Evolutionary conservation across 257 asterid species (phyloP), one percentile per base, ranked within the genome.

Genomic region (Primulina tabacum): DNA sequence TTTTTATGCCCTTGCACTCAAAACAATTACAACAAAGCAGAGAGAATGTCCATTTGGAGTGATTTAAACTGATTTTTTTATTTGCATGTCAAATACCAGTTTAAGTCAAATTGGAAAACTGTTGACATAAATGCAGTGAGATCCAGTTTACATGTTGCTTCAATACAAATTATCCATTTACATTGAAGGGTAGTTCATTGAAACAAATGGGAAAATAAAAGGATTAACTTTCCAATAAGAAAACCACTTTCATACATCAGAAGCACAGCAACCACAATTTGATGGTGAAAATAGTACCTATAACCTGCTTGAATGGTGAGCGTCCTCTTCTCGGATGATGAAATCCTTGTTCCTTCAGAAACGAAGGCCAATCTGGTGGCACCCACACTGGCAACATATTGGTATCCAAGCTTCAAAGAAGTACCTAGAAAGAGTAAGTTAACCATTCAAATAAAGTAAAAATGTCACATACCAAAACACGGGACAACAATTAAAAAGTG

Each of bases 261-360:
- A 57, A 43, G 57, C 71, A 43, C 26, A 67, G 14, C 16, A 57
- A 28, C 52, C 7, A 53, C 30, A 72, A 52, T 30, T 14, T 24
- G 60, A 69, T 35, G 59, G 58, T 43, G 63, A 40, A 69, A 47
- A 33, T 26, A 24, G 72, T 81, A 90, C 97, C 95, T 75, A 71
- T 82, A 82, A 77, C 80, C 66, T 50, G 95, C 92, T 81, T 72
- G 86, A 69, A 88, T 82, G 6, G 75, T n/a, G 65, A 86, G 83
- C 68, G 73, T 63, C 71, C 85, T 77, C 35, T 76, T 83, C 62
- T 77, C 75, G 75, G 71, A 57, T 63, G 76, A 58, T 57, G 82
- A 68, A 72, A 73, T 86, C 75, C 81, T 73, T 17, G 78, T 62
- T 71, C 80, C 64, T 34, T 71, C 77, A 53, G 69, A 68, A 73